Base-by-base conservation (phyloP, 192 early-diverging fungal species). In the Funneliformis mosseae region DNA sequence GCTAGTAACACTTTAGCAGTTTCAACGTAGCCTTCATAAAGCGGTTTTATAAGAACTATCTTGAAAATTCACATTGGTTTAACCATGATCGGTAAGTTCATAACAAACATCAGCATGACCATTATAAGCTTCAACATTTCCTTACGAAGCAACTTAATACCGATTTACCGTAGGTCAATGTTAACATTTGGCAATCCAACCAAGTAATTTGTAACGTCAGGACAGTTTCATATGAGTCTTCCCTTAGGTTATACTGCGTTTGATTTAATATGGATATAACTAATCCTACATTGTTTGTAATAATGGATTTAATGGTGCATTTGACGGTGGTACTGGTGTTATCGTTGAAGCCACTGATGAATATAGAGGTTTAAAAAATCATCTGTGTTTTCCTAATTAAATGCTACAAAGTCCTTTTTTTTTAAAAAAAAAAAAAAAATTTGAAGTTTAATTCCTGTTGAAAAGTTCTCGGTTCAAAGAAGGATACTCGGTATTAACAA, bases 171-270 rank as follows among this genome's bases (percentile, higher is more conserved):
- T 18, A 83, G 64, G 50, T 86, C 80, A 7, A 83, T 55, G 28
- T 81, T 23, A 28, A 84, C 72, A 14, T 59, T 74, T 12, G 74
- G 79, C 16, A 84, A 28, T 9, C 62, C 28, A 33, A 83, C 38
- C 41, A 86, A 78, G 63, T 80, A 84, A 25, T 77, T 67, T 9
- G 83, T 38, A 0, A 86, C 82, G 18, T 66, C 77, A 43, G 82
- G 81, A 38, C 83, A 84, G 79, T 86, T 86, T 11, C 85, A 86
- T 86, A 79, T 74, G 83, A 1, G 85, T 86, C 69, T 83, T 86
- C 0, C 25, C 80, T 78, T 43, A 86, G 72, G 23, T 86, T 77
- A 7, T 83, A 78, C 21, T 74, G 64, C 16, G 81, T 78, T 66
- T 82, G 77, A 23, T 62, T 70, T 8, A 86, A 81, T 60, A 86